Evolutionary conservation across 208 protist species (phyloP).

Genomic region (Acanthamoeba castellanii): DNA sequence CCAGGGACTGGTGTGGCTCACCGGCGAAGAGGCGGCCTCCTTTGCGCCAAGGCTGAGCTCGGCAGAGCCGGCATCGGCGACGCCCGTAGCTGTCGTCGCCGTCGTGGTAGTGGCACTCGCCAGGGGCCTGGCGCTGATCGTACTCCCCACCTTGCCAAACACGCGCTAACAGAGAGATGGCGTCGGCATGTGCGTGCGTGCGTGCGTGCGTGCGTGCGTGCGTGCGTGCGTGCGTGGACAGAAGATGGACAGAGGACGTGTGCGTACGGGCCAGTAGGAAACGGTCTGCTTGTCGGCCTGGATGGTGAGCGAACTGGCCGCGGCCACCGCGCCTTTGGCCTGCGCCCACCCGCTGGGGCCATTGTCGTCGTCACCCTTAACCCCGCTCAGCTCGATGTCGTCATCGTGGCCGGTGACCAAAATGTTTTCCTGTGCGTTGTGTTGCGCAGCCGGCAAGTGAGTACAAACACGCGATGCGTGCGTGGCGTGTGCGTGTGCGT

Average conservation of each 20-base stretch:
- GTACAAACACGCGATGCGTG: not conserved
- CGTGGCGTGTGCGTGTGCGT: too few species aligned
- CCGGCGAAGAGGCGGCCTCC: not conserved
- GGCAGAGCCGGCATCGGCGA: not conserved
- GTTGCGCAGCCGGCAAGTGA: not conserved
- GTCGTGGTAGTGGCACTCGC: not conserved
- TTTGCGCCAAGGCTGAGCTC: not conserved
- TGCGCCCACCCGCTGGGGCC: constrained; percentile 1
- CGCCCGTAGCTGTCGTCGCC: not conserved
- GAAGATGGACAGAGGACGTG: not conserved
- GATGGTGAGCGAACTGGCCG: constrained; percentile 59
- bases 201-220: not conserved
- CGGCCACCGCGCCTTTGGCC: constrained; percentile 1
- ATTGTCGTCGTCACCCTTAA: not conserved
- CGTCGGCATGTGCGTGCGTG: not conserved
- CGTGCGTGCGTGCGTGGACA: not conserved
- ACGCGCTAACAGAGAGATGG: constrained; percentile 10
- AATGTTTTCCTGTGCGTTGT: not conserved
- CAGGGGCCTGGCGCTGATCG: not conserved
- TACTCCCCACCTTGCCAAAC: constrained; percentile 60
- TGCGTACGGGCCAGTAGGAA: constrained; percentile 39
- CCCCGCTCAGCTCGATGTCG: not conserved
- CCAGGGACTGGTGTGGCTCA: not conserved
- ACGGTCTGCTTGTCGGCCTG: constrained; percentile 17
- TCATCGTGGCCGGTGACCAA: not conserved